Evolutionary conservation across 192 early-diverging fungal species (phyloP).

Genomic region (Coemansia aciculifera): DNA sequence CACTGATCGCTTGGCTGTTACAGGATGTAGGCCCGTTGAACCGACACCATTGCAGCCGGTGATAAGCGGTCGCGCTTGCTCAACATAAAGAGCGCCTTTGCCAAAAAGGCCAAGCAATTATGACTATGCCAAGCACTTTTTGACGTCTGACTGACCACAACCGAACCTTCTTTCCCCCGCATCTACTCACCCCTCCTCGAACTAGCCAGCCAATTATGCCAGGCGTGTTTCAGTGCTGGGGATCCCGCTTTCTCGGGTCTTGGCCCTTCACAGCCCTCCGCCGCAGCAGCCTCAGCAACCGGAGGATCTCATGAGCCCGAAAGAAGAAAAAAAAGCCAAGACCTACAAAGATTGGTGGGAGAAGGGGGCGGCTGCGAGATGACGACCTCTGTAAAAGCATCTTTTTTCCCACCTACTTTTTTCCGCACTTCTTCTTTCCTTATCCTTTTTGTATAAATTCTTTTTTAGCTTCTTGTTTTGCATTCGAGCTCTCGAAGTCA

Average conservation of each 20-base stretch:
- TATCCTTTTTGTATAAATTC: neutral
- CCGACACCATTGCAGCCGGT: neutral
- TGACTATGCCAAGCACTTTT: neutral
- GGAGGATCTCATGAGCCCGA: neutral
- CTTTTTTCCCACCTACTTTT: constrained; percentile 7
- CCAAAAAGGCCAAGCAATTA: neutral
- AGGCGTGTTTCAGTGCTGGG: constrained; percentile 2
- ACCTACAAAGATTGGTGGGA: constrained; percentile 1
- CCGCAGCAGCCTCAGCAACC: constrained; percentile 4
- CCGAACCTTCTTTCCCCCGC: neutral
- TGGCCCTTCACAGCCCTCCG: neutral
- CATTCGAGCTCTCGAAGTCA: neutral
- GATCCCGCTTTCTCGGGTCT: constrained; percentile 2
- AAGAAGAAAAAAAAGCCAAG: neutral
- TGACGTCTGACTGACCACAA: neutral
- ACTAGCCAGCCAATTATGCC: neutral
- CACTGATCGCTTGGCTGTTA: neutral
- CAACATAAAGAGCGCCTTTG: neutral
- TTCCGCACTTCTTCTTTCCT: constrained; percentile 10
- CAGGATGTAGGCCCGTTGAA: neutral
- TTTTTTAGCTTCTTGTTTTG: constrained; percentile 10
- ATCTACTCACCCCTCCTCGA: neutral
- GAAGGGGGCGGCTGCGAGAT: neutral
- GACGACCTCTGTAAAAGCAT: neutral
- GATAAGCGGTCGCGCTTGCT: neutral